A percentile compares a stretch with the other conserved stretches of the same genome.
Conservation (phyloP, 2,329 filamentous ascomycete species). For the Xylariaceae sp. region DNA sequence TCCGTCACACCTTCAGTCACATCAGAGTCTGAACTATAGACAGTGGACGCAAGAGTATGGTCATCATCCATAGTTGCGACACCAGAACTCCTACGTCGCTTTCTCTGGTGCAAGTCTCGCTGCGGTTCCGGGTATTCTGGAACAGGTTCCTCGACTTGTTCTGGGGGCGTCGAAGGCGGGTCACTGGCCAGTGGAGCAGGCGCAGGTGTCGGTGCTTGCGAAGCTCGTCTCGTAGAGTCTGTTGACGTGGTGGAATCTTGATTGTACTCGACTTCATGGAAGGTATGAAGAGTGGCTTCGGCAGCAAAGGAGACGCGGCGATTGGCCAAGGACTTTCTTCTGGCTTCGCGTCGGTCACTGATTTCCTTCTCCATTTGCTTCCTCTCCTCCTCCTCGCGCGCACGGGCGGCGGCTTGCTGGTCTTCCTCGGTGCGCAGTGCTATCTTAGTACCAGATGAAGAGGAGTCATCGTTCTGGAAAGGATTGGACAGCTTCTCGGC, state of each 20-base stretch:
- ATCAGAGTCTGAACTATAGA: constrained; percentile 69
- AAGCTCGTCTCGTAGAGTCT: constrained; percentile 72
- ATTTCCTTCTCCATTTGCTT: constrained; percentile 59
- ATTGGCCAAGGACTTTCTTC: constrained; percentile 89
- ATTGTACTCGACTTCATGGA: constrained; percentile 86
- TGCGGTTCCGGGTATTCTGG: constrained; percentile 63
- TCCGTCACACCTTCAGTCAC: constrained; percentile 54
- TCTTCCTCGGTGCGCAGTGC: constrained; percentile 68
- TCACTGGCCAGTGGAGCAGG: constrained; percentile 46
- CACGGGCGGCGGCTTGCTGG: constrained; percentile 65
- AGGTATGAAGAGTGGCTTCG: constrained; percentile 94
- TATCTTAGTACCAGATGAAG: constrained; percentile 52
- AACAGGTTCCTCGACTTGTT: constrained; percentile 56
- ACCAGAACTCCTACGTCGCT: constrained; percentile 62
- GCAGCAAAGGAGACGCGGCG: constrained; percentile 95
- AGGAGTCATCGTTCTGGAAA: constrained; percentile 38
- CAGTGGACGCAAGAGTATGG: constrained; percentile 70
- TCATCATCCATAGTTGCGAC: constrained; percentile 64
- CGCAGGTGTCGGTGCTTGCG: constrained; percentile 48
- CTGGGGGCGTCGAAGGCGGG: constrained; percentile 60
- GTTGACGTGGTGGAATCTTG: constrained; percentile 83
- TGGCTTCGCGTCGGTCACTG: constrained; percentile 75
- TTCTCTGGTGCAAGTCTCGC: constrained; percentile 61
- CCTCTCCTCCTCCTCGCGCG: constrained; percentile 66
- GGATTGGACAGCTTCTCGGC: constrained; percentile 45